phyloP scores from a whole-genome alignment of 768 basidiomycete genomes.

The Boletus vinaceobasis region DNA sequence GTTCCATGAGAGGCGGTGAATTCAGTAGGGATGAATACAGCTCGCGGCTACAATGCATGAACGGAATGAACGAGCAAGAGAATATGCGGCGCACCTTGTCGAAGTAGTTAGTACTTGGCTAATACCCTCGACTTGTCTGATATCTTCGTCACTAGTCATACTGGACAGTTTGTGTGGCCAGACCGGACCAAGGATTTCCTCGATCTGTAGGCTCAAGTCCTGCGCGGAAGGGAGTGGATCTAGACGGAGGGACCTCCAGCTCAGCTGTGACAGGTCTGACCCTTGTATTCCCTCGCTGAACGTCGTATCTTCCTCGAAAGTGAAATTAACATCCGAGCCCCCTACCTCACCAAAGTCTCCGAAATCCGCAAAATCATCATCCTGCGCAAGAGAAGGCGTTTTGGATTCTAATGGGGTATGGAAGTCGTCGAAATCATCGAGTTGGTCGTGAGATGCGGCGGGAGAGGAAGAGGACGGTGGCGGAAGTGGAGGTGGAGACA shows the following conservation, averaged over 20 bases:
- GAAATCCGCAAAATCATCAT: slow-evolving; percentile 86
- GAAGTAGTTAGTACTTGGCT: slow-evolving; percentile 73
- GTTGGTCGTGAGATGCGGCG: slow-evolving; percentile 31
- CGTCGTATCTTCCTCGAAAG: slow-evolving; percentile 29
- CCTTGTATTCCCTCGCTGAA: slow-evolving; percentile 11
- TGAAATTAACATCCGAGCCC: slow-evolving; percentile 39
- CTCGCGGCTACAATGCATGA: slow-evolving; percentile 56
- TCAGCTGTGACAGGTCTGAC: slow-evolving; percentile 41
- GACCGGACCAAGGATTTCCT: slow-evolving; percentile 62
- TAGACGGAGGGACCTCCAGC: slow-evolving; percentile 62
- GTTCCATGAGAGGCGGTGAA: slow-evolving; percentile 69
- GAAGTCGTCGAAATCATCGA: slow-evolving; percentile 54
- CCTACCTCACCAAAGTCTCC: slow-evolving; percentile 78
- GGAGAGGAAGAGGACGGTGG: slow-evolving; percentile 27
- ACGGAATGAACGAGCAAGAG: slow-evolving; percentile 21
- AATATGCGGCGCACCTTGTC: slow-evolving; percentile 53
- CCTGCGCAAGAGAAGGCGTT: slow-evolving; percentile 37
- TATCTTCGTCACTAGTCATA: slow-evolving; percentile 62
- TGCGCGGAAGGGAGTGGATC: slow-evolving; percentile 59
- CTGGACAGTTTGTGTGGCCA: slow-evolving; percentile 55
- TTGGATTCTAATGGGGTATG: slow-evolving; percentile 48
- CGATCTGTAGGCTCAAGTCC: slow-evolving; percentile 59
- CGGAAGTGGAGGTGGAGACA: slow-evolving; percentile 22
- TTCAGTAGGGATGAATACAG: slow-evolving; percentile 71
- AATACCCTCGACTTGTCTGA: slow-evolving; percentile 78